Evolutionary conservation across 2,329 filamentous ascomycete species (phyloP), one percentile per base, ranked within the genome.

Genomic region (Exophiala aquamarina): DNA sequence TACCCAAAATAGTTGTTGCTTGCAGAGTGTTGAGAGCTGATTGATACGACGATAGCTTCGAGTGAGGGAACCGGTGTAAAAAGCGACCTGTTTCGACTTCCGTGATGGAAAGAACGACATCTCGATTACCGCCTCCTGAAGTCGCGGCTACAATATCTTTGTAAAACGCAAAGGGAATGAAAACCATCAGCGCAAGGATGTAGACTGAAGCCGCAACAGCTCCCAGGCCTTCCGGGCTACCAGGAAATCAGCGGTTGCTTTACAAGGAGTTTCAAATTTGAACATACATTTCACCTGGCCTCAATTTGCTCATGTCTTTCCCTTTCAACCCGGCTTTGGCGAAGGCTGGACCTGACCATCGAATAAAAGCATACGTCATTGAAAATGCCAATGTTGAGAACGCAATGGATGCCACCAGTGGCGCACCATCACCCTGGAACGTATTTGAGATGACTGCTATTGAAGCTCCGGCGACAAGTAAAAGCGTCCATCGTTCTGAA

Each of bases 91-190:
- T 84, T 67, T 94, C 84, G 50, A 91, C 82, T 54, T 88, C 76
- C 55, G 86, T 79, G 35, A 82, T 72, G 63, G 87, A 81, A 60
- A 89, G 70, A 10, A 94, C 86, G 4, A 93, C 83, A 70, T 96
- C 92, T 55, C 88, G 78, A 68, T 96, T 96, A 39, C 91, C 91
- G 55, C 90, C 91, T 54, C 91, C 93, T 57, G 89, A 95, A 15
- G 93, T 97, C 31, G 91, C 90, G 13, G 89, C 88, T 19, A 96
- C 91, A 57, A 98, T 94, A 66, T 97, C 92, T 70, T 96, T 95
- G 75, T 96, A 97, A 68, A 98, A 97, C 1, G 91, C 88, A 69
- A 96, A 95, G 0, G 93, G 93, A 49, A 97, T 90, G 67, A 98
- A 98, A 54, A 89, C 73, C 58, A 97, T 94, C 57, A 97, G 78